Base-by-base conservation (phyloP, 2,329 filamentous ascomycete genomes). In the Aspergillus pseudotamarii region DNA sequence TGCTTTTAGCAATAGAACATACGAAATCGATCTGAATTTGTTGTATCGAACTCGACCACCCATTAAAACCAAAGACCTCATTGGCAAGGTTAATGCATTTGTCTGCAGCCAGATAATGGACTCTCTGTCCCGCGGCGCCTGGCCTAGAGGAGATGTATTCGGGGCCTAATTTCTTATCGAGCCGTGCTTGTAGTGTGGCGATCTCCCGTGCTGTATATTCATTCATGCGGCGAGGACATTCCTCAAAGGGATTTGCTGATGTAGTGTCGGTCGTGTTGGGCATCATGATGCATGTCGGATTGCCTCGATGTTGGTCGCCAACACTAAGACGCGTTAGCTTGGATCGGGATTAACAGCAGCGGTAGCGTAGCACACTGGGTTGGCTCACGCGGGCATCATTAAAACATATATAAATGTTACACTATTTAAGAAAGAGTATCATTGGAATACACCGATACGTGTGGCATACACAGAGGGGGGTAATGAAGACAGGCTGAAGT, bases 81-180 rank as follows among this genome's bases (percentile, higher is more conserved):
- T 97, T 97, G 59, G 94, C 94, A 58, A 97, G 89, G 62, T 92
- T 91, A 76, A 99, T 99, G 74, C 91, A 94, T 81, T 99, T 99
- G 75, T 98, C 94, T 1, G 93, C 94, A n/a, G 93, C 89, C 58
- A 99, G 85, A 79, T 99, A 99, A 76, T 96, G 93, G 21, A 99
- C 91, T 75, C 91, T 94, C 67, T 90, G 87, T 57, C 94, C 94
- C 11, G 89, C 91, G 14, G 93, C 90, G 2, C 95, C 95, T 16
- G 91, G 84, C 72, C 95, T 86, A 48, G 92, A 88, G 2, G 94
- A 98, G 63, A 99, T 92, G 77, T 96, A 99, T 80, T 99, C 96
- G 0, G 95, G 95, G 0, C 95, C 95, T 12, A 99, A 87, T 75
- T 97, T 94, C 75, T 94, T 96, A 75, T 98, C 92, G 34, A 99